Percentiles rank a stretch among this genome's conserved stretches.
Evolutionary conservation across 176 grass and related monocot species (phyloP).

Genomic region (Raddia distichophylla): DNA sequence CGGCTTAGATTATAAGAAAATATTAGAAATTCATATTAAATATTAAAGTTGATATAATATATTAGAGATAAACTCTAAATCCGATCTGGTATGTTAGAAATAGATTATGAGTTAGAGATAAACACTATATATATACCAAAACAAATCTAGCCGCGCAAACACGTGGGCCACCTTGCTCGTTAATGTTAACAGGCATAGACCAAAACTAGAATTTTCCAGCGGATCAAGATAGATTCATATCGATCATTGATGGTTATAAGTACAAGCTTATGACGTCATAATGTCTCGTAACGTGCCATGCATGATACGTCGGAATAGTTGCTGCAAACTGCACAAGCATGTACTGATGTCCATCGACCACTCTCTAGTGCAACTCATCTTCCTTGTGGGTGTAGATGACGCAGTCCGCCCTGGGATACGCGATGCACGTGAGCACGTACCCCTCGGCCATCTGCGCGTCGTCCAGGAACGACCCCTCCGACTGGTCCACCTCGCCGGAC

Average conservation of each 20-base stretch:
- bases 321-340: background rate
- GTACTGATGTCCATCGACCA: too few species aligned
- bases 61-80: too few species aligned
- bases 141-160: too few species aligned
- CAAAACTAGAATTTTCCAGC: background rate
- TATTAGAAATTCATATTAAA: too few species aligned
- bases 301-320: background rate
- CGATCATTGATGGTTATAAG: background rate
- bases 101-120: too few species aligned
- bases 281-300: background rate
- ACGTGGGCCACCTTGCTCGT: too few species aligned
- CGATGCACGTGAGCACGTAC: conserved; percentile 70
- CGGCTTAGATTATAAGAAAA: too few species aligned
- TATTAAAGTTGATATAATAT: too few species aligned
- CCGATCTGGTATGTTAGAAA: too few species aligned
- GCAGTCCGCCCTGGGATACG: conserved; percentile 62
- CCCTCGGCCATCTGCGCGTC: conserved; percentile 58
- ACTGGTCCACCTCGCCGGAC: conserved; percentile 77
- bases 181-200: too few species aligned
- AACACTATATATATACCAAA: too few species aligned
- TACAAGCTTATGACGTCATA: background rate
- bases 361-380: conserved; percentile 64
- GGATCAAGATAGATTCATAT: background rate
- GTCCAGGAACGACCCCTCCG: conserved; percentile 80
- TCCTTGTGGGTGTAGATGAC: conserved; percentile 85